Evolutionary conservation across 306 rosid genomes (phyloP), one percentile per base, ranked within the genome.

Genomic region (Cicer bijugum): DNA sequence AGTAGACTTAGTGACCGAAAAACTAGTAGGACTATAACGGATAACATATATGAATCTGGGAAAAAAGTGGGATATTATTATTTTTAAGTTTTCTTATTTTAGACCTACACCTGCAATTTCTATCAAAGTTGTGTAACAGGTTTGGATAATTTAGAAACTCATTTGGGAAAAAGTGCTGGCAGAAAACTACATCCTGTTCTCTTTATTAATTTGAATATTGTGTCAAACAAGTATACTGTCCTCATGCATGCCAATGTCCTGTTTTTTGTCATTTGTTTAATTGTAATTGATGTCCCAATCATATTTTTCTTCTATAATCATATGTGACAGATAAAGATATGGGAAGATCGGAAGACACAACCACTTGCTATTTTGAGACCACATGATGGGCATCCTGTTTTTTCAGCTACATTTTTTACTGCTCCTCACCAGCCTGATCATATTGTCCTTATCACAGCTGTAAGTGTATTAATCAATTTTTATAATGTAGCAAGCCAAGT

Each of bases 351-450:
- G 75, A 95, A 86, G 85, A 72, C 84, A 57, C 89, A 86, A 28
- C 99, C 99, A 14, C 96, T 89, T 47, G 85, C 78, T 2, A 88
- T 92, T 50, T 83, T 92, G 82, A 92, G 85, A 80, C 97, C 97
- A 70, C 90, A 92, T 71, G 89, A 89, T 9, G 99, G 97, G 12
- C 89, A 84, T 73, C 96, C 97, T 39, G 92, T 95, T 79, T 90
- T 88, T 90, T 85, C 97, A 6, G 88, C 99, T 74, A 87, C 90
- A 5, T 95, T 95, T 82, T 87, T 92, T 73, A 87, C 90, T 70
- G 90, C 97, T 81, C 90, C 96, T 4, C 84, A 92, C 78, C 81
- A 87, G 48, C 99, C 99, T n/a, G 89, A 88, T 75, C 99, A 92
- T 81, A 92, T 95, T 65, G 79, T 92, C 67, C 99, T 95, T 72